A percentile compares a stretch with the other conserved stretches of the same genome.
Evolutionary conservation across 345 rosid genomes (phyloP).

Genomic region (Corymbia maculata): DNA sequence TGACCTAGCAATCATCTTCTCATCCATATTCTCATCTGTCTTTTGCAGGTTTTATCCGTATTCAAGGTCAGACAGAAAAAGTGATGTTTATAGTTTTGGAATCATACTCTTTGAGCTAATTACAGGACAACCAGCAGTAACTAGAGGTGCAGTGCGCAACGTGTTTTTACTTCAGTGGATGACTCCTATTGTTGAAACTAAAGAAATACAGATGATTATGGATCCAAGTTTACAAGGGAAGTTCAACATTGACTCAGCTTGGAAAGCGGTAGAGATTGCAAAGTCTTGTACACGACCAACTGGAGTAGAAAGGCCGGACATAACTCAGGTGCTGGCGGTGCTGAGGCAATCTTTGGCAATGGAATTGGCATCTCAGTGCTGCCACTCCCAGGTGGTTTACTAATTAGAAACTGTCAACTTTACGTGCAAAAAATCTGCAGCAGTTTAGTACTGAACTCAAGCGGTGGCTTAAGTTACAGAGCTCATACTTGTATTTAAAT

Average conservation of each 20-base stretch:
- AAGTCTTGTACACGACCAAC: background rate
- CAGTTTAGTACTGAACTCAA: background rate
- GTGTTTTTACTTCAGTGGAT: constrained; percentile 34
- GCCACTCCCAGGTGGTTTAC: background rate
- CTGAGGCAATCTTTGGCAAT: background rate
- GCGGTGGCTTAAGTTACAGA: background rate
- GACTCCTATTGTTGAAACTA: constrained; percentile 12
- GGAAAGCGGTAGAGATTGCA: constrained; percentile 13
- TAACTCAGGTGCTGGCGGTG: background rate
- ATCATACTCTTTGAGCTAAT: constrained; percentile 40
- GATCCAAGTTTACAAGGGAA: constrained; percentile 27
- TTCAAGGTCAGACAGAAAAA: constrained; percentile 19
- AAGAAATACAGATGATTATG: constrained; percentile 21
- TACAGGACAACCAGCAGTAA: constrained; percentile 33
- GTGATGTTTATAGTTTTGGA: constrained; percentile 51
- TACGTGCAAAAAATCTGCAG: background rate
- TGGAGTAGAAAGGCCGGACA: background rate
- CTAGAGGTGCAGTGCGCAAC: constrained; percentile 10
- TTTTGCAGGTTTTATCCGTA: background rate
- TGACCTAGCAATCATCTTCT: background rate
- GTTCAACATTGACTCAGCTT: constrained; percentile 19
- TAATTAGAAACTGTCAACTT: background rate
- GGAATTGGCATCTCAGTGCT: background rate
- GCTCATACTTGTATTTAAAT: background rate
- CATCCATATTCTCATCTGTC: background rate